phyloP scores from a whole-genome alignment of 257 asterid species.

The Solanum corneliomulleri region DNA sequence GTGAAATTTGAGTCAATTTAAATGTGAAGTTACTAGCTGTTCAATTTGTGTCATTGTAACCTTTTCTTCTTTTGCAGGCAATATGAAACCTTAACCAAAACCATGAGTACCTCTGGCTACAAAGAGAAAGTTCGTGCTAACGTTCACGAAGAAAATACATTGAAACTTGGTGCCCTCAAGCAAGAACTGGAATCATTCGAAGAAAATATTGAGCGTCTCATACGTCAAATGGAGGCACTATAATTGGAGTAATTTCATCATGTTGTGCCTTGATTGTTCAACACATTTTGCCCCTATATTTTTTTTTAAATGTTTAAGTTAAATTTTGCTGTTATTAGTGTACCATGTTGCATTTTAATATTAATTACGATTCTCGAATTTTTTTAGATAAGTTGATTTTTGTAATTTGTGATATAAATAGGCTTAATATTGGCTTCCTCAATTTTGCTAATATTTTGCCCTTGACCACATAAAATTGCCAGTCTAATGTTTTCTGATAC shows the following conservation, averaged over 20 bases:
- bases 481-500: background rate
- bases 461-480: background rate
- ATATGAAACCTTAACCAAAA: conserved; percentile 42
- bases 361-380: background rate
- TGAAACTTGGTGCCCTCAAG: conserved; percentile 38
- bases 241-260: background rate
- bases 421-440: background rate
- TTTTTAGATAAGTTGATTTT: background rate
- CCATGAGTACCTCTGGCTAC: conserved; percentile 46
- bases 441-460: background rate
- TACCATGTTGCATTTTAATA: background rate
- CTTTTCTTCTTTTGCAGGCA: conserved; percentile 41
- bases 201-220: conserved; percentile 51
- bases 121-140: conserved; percentile 61
- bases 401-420: background rate
- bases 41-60: background rate
- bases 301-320: background rate
- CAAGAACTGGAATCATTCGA: conserved; percentile 41
- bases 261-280: background rate
- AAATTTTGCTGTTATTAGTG: background rate
- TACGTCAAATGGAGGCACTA: conserved; percentile 23
- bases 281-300: background rate
- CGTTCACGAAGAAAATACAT: conserved; percentile 46
- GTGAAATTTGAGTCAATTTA: background rate
- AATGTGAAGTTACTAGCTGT: background rate